A percentile compares a stretch with the other conserved stretches of the same genome.
phyloP scores from a whole-genome alignment of 441 rosid species.

The Corymbia calophylla region DNA sequence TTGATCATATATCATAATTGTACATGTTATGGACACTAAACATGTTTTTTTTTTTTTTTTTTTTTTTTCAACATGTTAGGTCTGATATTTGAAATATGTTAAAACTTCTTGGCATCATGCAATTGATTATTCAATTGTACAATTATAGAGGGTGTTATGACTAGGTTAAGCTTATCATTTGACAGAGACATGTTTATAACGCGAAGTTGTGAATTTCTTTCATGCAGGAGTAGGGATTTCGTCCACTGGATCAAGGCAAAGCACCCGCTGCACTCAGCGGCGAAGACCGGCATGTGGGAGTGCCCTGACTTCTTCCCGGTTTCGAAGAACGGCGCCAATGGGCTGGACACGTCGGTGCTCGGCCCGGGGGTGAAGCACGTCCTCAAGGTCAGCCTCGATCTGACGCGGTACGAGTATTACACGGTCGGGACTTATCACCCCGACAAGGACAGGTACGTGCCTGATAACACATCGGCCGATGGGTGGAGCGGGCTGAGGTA shows the following conservation, averaged over 20 bases:
- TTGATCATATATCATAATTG: background rate
- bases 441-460: conserved; percentile 36
- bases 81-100: background rate
- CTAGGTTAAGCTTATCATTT: background rate
- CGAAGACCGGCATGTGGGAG: conserved; percentile 68
- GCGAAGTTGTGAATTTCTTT: background rate
- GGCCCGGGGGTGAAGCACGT: conserved; percentile 41
- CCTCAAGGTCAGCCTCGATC: conserved; percentile 66
- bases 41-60: background rate
- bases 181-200: background rate
- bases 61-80: background rate
- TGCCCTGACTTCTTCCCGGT: conserved; percentile 87
- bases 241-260: conserved; percentile 52
- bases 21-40: background rate
- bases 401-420: conserved; percentile 70
- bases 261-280: conserved; percentile 51
- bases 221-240: conserved; percentile 46
- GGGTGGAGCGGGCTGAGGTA: conserved; percentile 76
- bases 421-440: conserved; percentile 50
- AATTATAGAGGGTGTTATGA: background rate
- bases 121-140: background rate
- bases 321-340: conserved; percentile 16
- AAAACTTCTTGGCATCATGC: background rate
- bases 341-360: conserved; percentile 34
- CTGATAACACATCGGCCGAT: conserved; percentile 40